phyloP scores from a whole-genome alignment of 257 asterid species.

The Solanum lignicaule region DNA sequence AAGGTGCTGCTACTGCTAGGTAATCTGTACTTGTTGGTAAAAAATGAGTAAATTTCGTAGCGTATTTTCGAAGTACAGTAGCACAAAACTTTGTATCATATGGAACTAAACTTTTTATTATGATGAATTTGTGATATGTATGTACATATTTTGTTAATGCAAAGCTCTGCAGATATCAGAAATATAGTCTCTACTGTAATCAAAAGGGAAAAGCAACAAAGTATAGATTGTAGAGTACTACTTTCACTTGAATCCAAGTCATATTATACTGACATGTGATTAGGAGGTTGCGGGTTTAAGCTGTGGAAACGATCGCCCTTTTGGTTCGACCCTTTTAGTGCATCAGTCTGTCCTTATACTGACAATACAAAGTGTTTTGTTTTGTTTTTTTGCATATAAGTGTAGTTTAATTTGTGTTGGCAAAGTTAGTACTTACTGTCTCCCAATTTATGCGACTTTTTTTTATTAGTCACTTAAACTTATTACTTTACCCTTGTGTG shows the following conservation, averaged over 20 bases:
- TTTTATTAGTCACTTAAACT: too few relatives aligned
- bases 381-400: not conserved
- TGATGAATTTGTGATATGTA: not conserved
- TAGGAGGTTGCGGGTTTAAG: not conserved
- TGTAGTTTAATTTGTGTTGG: not conserved
- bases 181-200: not conserved
- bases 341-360: not conserved
- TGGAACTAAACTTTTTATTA: not conserved
- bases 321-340: not conserved
- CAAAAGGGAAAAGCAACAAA: not conserved
- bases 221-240: not conserved
- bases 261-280: not conserved
- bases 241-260: not conserved
- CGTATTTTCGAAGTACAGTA: not conserved
- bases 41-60: not conserved
- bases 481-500: not conserved
- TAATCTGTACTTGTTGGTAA: not conserved
- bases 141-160: not conserved
- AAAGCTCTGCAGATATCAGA: not conserved
- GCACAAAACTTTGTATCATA: not conserved
- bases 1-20: constrained; percentile 12
- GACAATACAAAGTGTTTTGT: not conserved
- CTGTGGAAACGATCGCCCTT: too few relatives aligned
- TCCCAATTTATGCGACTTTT: too few relatives aligned
- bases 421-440: too few relatives aligned